A percentile compares a stretch with the other conserved stretches of the same genome.
phyloP scores from a whole-genome alignment of 352 stramenopile species.

The Elongisporangium anandrum region DNA sequence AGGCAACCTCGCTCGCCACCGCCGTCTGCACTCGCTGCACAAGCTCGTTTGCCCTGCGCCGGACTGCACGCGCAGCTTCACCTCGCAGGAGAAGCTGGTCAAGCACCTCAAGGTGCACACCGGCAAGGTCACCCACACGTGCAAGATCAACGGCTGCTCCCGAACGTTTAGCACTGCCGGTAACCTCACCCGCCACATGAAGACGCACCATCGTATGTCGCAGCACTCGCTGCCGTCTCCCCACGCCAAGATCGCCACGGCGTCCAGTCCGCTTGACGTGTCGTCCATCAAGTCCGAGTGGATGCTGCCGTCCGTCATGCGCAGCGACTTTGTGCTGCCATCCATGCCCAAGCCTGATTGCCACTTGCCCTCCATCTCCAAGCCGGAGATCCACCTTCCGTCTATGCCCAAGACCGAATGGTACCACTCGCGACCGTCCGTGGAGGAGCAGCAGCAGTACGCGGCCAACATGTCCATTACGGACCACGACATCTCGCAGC shows the following conservation, averaged over 20 bases:
- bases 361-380: slow-evolving; percentile 7
- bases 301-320: slow-evolving; percentile 3
- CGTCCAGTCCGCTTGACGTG: neutral
- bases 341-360: slow-evolving; percentile 7
- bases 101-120: slow-evolving; percentile 49
- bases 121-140: slow-evolving; percentile 50
- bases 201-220: slow-evolving; percentile 44
- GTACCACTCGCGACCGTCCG: slow-evolving; percentile 6
- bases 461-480: slow-evolving; percentile 3
- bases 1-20: slow-evolving; percentile 53
- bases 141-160: slow-evolving; percentile 44
- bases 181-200: slow-evolving; percentile 67
- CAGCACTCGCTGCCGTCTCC: slow-evolving; percentile 1
- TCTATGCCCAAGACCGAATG: slow-evolving; percentile 8
- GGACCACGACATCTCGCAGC: slow-evolving; percentile 14
- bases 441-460: neutral
- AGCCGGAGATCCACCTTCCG: slow-evolving; percentile 7
- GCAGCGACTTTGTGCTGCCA: slow-evolving; percentile 5
- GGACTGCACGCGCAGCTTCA: slow-evolving; percentile 45
- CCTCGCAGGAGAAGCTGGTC: slow-evolving; percentile 46
- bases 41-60: slow-evolving; percentile 43
- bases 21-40: slow-evolving; percentile 43
- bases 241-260: neutral
- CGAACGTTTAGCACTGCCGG: slow-evolving; percentile 67
- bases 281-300: neutral